Evolutionary conservation across 805 yeast genomes (phyloP).

Genomic region (Saccharomycopsis fodiens): DNA sequence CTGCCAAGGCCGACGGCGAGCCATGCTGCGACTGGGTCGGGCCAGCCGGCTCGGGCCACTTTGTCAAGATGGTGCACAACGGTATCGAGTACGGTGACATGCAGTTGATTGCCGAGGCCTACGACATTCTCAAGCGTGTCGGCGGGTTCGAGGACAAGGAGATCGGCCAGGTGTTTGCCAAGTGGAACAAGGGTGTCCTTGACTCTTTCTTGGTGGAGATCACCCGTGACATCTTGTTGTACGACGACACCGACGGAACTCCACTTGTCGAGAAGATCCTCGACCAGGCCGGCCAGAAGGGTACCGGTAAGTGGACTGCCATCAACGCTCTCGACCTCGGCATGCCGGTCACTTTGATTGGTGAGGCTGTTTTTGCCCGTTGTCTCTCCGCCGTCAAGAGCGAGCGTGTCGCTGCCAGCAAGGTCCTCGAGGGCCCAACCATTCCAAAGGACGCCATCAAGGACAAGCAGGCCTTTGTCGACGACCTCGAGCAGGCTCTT

Average conservation of each 20-base stretch:
- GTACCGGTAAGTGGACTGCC: constrained; percentile 99
- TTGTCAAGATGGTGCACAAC: constrained; percentile 98
- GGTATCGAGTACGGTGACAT: constrained; percentile 99
- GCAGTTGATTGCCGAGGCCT: constrained; percentile 98
- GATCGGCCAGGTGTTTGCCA: constrained; percentile 83
- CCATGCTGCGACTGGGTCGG: constrained; percentile 99
- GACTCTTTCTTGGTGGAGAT: constrained; percentile 96
- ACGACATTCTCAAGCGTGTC: constrained; percentile 89
- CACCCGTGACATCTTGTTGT: constrained; percentile 89
- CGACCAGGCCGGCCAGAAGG: constrained; percentile 98
- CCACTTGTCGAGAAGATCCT: constrained; percentile 94
- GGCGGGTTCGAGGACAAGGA: constrained; percentile 87
- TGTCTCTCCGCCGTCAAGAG: constrained; percentile 86
- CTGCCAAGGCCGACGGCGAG: constrained; percentile 97
- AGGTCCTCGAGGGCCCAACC: constrained; percentile 70
- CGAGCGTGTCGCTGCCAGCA: constrained; percentile 86
- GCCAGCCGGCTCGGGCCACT: constrained; percentile 98
- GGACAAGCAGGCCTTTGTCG: constrained; percentile 79
- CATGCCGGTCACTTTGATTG: constrained; percentile 96
- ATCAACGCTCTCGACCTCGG: constrained; percentile 96
- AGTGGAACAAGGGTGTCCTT: constrained; percentile 96
- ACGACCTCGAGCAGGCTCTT: constrained; percentile 93
- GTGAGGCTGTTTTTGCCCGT: constrained; percentile 98
- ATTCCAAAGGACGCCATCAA: constrained; percentile 54
- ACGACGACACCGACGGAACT: constrained; percentile 81